These are phyloP conservation scores for Leishmania turanica DNA, from an alignment of 208 protist species.

Conservation along the genomic window DNA sequence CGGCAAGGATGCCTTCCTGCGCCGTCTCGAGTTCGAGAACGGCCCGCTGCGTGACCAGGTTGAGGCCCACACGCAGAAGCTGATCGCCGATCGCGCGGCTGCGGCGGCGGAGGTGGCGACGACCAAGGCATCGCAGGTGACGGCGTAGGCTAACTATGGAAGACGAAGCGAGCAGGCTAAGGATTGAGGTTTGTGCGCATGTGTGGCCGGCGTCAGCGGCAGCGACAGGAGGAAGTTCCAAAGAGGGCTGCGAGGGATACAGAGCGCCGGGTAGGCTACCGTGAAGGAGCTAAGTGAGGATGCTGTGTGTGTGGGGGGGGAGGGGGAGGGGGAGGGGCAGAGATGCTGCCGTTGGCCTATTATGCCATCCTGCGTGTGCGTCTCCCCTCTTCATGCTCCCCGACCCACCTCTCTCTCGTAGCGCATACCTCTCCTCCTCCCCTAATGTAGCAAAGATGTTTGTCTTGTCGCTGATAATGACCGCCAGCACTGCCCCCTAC, in stretches of 20 bases:
- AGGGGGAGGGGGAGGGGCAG: not conserved
- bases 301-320: not conserved
- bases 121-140: slow-evolving; percentile 27
- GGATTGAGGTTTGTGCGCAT: not conserved
- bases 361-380: not conserved
- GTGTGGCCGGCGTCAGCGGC: not conserved
- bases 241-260: not conserved
- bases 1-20: slow-evolving; percentile 92
- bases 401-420: not conserved
- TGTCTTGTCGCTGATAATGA: not conserved
- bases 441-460: not conserved
- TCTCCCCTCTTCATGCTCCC: not conserved
- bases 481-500: not conserved
- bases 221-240: not conserved
- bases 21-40: slow-evolving; percentile 94
- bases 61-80: slow-evolving; percentile 87
- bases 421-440: not conserved
- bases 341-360: not conserved
- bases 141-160: slow-evolving; percentile 9
- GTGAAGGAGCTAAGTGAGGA: not conserved
- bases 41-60: slow-evolving; percentile 93
- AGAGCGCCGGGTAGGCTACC: not conserved
- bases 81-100: slow-evolving; percentile 75
- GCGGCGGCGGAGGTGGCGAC: slow-evolving; percentile 40
- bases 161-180: not conserved